Evolutionary conservation across 2,329 filamentous ascomycete species (phyloP), one percentile per base, ranked within the genome.

Genomic region (Volutella citrinella): DNA sequence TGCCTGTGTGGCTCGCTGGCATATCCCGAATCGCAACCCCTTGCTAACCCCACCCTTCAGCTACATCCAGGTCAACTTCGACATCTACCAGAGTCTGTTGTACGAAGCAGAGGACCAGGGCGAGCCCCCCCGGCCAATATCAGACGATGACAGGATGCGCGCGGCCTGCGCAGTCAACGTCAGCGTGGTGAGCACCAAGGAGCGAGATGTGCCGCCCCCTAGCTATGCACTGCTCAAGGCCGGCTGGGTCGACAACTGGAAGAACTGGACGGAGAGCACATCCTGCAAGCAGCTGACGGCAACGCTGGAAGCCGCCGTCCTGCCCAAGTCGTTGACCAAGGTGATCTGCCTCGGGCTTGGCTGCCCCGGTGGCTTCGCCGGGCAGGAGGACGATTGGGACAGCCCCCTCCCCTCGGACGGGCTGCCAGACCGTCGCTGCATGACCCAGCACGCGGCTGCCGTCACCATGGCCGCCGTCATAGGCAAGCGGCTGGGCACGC

Each of bases 311-410:
- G n/a, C 20, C 7, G 16, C 5, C 13, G n/a, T n/a, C n/a, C n/a
- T 29, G 2, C 32, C 32, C 5, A 22, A 19, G n/a, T 10, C 22
- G n/a, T n/a, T n/a, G 3, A 33, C 16, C 2, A 36, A 19, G 18
- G 13, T 40, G 2, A 22, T 40, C 7, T 40, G 37, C 12, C 36
- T 40, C 11, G 37, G 29, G 7, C 37, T 40, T 11, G 33, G 37
- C 7, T 19, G 14, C n/a, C 20, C 29, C n/a, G n/a, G n/a, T n/a
- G n/a, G n/a, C n/a, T n/a, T n/a, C n/a, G n/a, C n/a, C n/a, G n/a
- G n/a, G n/a, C n/a, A n/a, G 10, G 30, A 34, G n/a, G 10, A 18
- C 4, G n/a, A 5, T 5, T 10, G 22, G 6, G 17, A 38, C 10
- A 9, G 6, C 6, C 12, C 6, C 3, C 7, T 14, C 5, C 11